phyloP scores from a whole-genome alignment of 2,329 filamentous ascomycete genomes.

The Sarocladiaceae sp. region DNA sequence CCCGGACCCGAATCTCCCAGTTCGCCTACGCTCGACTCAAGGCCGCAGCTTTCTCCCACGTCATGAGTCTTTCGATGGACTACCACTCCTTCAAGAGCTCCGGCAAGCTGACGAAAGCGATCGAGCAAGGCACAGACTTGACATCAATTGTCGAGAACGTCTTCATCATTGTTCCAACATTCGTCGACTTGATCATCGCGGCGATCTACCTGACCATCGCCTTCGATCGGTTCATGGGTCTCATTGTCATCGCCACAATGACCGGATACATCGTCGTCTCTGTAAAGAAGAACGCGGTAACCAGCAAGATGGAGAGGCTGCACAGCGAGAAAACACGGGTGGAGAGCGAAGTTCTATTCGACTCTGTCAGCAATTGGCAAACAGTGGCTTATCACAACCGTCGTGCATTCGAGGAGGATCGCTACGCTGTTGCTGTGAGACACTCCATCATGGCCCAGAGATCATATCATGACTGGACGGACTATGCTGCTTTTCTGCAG shows the following conservation, averaged over 20 bases:
- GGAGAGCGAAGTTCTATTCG: slow-evolving; percentile 15
- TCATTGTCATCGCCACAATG: slow-evolving; percentile 17
- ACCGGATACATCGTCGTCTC: slow-evolving; percentile 14
- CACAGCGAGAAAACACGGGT: slow-evolving; percentile 12
- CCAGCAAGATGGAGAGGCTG: slow-evolving; percentile 11
- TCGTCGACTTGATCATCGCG: slow-evolving; percentile 33
- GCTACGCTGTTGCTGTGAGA: slow-evolving; percentile 14
- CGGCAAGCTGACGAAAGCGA: slow-evolving; percentile 53
- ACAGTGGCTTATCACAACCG: slow-evolving; percentile 40
- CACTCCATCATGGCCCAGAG: slow-evolving; percentile 11
- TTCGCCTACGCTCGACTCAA: slow-evolving; percentile 43
- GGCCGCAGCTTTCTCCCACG: slow-evolving; percentile 53
- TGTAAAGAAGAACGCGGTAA: slow-evolving; percentile 13
- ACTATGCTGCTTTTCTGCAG: slow-evolving; percentile 11
- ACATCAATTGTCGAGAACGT: slow-evolving; percentile 51
- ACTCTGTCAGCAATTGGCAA: slow-evolving; percentile 35
- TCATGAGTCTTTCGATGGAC: slow-evolving; percentile 61
- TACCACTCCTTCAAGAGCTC: slow-evolving; percentile 60
- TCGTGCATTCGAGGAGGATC: slow-evolving; percentile 16
- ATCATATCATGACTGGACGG: slow-evolving; percentile 11
- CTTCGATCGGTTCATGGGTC: slow-evolving; percentile 31
- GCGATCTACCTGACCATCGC: slow-evolving; percentile 53
- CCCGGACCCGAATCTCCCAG: slow-evolving; percentile 18
- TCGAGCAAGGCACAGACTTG: slow-evolving; percentile 55
- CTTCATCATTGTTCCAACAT: slow-evolving; percentile 14